Base-by-base conservation (phyloP, 2,329 filamentous ascomycete species). In the Emericellopsis atlantica region DNA sequence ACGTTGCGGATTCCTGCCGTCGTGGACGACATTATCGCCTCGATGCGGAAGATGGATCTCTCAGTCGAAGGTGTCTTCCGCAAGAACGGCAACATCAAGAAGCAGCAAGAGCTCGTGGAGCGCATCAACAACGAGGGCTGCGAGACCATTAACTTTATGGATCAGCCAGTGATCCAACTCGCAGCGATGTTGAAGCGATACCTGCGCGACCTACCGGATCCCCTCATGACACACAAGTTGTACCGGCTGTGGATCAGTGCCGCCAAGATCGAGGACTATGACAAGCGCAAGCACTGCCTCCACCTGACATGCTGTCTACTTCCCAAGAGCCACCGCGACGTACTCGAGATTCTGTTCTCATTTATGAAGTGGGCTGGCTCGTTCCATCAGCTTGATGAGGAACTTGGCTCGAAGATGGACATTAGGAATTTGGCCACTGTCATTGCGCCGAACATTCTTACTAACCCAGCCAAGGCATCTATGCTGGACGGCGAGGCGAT, bases 11-110 rank as follows among this genome's bases (percentile, higher is more conserved):
- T 98, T 34, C 92, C 92, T 3, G 84, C 87, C n/a, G 71, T 98
- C 40, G 75, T 98, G n/a, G 90, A 96, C 54, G 90, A 95, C 56
- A 81, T 90, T 38, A 82, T 98, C 32, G 84, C 85, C 4, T 88
- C 89, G 11, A 95, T 98, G 86, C 81, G 89, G 51, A 92, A 90
- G 61, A 96, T 98, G 87, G 92, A 98, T 59, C 88, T 98, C 67
- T 96, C 90, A 2, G 87, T 98, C 1, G 92, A 98, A 61, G 92
- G 92, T 52, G 89, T 98, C 18, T 98, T 98, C 76, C 81, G 92
- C 51, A 98, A 98, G 72, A 98, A 96, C 54, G 92, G 92, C 51
- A 98, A 96, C 60, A 95, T 98, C 65, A 90, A 92, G 60, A 85
- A 89, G 50, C 71, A 95, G 36, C 86, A 84, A 50, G 89, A 95